Percentiles rank a stretch among this genome's conserved stretches.
Conservation (phyloP, 768 basidiomycete species). For the Cantharellus anzutake region DNA sequence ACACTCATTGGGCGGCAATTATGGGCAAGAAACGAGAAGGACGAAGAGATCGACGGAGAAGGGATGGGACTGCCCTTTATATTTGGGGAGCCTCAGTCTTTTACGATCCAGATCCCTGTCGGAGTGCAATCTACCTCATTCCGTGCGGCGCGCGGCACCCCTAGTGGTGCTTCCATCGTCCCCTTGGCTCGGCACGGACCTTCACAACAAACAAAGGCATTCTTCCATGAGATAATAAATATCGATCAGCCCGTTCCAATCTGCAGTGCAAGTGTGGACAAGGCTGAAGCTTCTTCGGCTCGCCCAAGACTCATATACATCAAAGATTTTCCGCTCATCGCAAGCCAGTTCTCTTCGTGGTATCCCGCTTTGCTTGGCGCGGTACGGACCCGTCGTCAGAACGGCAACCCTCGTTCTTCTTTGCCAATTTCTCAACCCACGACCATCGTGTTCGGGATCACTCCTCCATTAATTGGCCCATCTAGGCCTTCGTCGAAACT, state of each 20-base stretch:
- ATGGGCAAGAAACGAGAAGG: constrained; percentile 19
- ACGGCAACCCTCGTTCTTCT: constrained; percentile 37
- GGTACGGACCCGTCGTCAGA: constrained; percentile 56
- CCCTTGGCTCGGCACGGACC: background rate
- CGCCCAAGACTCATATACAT: constrained; percentile 63
- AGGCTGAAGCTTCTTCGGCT: background rate
- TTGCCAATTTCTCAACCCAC: constrained; percentile 51
- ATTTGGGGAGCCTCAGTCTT: background rate
- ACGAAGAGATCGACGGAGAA: constrained; percentile 18
- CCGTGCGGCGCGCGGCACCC: background rate
- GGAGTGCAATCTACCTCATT: background rate
- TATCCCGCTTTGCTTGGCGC: constrained; percentile 62
- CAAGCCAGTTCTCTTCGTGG: constrained; percentile 54
- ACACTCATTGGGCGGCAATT: background rate
- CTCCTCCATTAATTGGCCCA: constrained; percentile 23
- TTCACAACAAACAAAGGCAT: constrained; percentile 23
- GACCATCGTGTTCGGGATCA: constrained; percentile 75
- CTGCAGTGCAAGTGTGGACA: background rate
- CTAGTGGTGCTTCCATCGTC: background rate
- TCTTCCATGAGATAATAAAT: constrained; percentile 67
- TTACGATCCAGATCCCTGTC: background rate
- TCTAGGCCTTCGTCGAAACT: background rate
- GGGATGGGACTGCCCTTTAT: background rate
- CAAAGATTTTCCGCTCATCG: constrained; percentile 62
- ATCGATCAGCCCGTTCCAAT: constrained; percentile 13